A percentile compares a stretch with the other conserved stretches of the same genome.
phyloP scores from a whole-genome alignment of 164 flowering plant genomes.

The Vitis rupestris region DNA sequence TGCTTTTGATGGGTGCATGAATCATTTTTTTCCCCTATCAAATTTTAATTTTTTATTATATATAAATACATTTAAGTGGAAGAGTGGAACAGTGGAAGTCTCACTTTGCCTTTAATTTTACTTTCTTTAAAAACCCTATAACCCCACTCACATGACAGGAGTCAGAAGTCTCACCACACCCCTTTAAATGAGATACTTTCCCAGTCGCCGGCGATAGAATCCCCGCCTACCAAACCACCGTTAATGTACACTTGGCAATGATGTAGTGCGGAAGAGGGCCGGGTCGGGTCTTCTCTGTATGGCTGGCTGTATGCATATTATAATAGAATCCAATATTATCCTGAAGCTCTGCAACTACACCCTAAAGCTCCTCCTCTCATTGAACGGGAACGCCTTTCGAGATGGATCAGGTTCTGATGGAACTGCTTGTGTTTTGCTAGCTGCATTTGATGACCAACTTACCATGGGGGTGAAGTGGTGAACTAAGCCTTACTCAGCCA shows the following conservation, averaged over 20 bases:
- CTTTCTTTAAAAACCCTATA: slow-evolving; percentile 22
- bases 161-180: slow-evolving; percentile 46
- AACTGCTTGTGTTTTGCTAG: slow-evolving; percentile 23
- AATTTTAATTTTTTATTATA: neutral
- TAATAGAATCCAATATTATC: neutral
- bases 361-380: slow-evolving; percentile 1
- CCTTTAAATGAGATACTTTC: slow-evolving; percentile 29
- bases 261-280: neutral
- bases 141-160: slow-evolving; percentile 50
- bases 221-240: slow-evolving; percentile 10
- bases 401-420: slow-evolving; percentile 45
- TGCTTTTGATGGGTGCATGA: slow-evolving; percentile 24
- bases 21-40: slow-evolving; percentile 1
- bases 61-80: slow-evolving; percentile 15
- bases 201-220: slow-evolving; percentile 19
- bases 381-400: slow-evolving; percentile 42
- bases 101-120: slow-evolving; percentile 21
- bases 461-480: neutral
- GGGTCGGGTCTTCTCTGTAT: neutral
- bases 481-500: too few relatives aligned
- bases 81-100: neutral
- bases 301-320: too few relatives aligned
- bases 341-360: slow-evolving; percentile 7
- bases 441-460: slow-evolving; percentile 17
- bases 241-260: slow-evolving; percentile 2